Percentiles rank a stretch among this genome's conserved stretches.
phyloP scores from a whole-genome alignment of 106 monocot genomes.

The Dioscorea alata region DNA sequence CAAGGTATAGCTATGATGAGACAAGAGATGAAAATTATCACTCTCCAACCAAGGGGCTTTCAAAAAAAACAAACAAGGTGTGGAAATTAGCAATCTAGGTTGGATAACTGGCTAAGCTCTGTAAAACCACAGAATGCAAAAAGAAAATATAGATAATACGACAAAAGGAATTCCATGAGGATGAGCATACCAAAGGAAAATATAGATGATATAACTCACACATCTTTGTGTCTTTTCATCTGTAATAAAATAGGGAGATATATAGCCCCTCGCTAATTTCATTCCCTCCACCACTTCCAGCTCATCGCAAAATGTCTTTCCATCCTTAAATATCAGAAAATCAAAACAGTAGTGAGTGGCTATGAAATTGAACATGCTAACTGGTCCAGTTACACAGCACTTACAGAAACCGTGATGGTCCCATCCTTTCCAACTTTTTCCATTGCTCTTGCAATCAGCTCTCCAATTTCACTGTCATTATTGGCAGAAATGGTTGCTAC shows the following conservation, averaged over 20 bases:
- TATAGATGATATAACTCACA: conserved; percentile 39
- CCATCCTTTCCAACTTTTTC: conserved; percentile 89
- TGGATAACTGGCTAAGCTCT: no score
- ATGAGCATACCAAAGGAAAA: not conserved
- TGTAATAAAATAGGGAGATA: conserved; percentile 90
- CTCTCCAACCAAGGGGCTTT: no score
- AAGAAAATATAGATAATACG: no score
- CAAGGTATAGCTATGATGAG: no score
- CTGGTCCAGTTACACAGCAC: conserved; percentile 8
- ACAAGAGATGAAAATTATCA: no score
- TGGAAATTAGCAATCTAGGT: no score
- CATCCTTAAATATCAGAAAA: conserved; percentile 45
- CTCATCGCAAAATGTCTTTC: conserved; percentile 76
- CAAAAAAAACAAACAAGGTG: no score
- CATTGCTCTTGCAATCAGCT: conserved; percentile 80
- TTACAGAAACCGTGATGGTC: conserved; percentile 64
- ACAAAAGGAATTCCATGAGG: no score
- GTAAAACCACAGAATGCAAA: no score
- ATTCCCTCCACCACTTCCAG: conserved; percentile 89
- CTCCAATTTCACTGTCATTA: conserved; percentile 72
- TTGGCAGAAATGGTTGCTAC: conserved; percentile 97
- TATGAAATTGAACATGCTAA: not conserved
- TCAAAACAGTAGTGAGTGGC: not conserved
- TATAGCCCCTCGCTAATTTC: conserved; percentile 81
- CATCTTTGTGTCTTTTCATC: conserved; percentile 81